phyloP scores from a whole-genome alignment of 2,329 filamentous ascomycete genomes.

The Penicillium decumbens region DNA sequence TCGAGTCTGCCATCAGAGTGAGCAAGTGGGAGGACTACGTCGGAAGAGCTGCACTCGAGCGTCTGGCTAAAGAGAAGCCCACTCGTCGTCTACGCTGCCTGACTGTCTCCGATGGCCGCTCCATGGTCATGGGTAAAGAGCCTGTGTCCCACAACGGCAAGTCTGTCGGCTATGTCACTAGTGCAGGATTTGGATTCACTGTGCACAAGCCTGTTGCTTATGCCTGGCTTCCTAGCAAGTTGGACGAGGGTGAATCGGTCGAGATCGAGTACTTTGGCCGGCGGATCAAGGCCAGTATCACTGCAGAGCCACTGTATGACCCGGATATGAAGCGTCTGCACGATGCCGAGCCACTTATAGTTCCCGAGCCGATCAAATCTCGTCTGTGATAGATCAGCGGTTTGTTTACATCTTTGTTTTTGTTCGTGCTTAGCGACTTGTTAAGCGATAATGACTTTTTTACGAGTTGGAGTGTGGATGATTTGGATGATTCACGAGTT shows the following conservation, averaged over 20 bases:
- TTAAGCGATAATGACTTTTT: not conserved
- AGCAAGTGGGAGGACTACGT: conserved; percentile 41
- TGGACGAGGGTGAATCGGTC: conserved; percentile 49
- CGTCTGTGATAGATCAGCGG: conserved; percentile 11
- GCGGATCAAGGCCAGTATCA: conserved; percentile 52
- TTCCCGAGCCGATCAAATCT: conserved; percentile 9
- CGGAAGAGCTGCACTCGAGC: conserved; percentile 49
- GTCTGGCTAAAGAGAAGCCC: conserved; percentile 37
- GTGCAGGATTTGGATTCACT: conserved; percentile 57
- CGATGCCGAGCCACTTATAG: conserved; percentile 13
- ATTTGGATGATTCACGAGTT: not conserved
- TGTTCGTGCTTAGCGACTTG: not conserved
- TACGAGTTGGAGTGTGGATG: not conserved
- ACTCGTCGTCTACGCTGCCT: conserved; percentile 45
- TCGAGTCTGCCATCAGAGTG: conserved; percentile 49
- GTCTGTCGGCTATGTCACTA: conserved; percentile 56
- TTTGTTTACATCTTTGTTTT: not conserved
- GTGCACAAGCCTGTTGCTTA: conserved; percentile 57
- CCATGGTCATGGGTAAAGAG: conserved; percentile 59
- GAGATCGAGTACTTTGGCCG: conserved; percentile 61
- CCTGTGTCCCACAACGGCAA: conserved; percentile 52
- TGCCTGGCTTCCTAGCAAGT: conserved; percentile 50
- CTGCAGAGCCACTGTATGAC: conserved; percentile 49
- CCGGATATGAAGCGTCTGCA: conserved; percentile 38
- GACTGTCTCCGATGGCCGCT: conserved; percentile 53